Base-by-base conservation (phyloP, 163 green algal species). In the Scenedesmus sp. region DNA sequence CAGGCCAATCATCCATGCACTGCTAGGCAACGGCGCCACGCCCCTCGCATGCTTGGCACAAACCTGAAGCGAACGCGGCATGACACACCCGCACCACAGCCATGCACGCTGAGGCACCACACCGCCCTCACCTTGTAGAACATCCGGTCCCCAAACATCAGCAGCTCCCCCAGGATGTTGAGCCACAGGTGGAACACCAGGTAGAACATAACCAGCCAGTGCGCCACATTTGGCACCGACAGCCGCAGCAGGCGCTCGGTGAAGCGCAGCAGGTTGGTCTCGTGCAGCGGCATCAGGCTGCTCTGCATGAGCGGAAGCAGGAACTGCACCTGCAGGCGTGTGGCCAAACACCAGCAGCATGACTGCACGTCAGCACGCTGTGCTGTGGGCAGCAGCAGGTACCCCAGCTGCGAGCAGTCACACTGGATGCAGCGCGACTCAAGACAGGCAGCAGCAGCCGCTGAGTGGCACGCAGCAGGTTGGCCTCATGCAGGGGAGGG, bases 181-280 rank as follows among this genome's bases (percentile, higher is more conserved):
- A 99, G 96, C 95, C 95, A 98, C 1, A 99, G 88, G 91, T 99
- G 96, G 94, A 99, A 99, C 70, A 99, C 91, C 37, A 94, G 88
- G 87, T 93, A 95, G 91, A 95, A 95, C 83, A 92, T 93, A 37
- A 94, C 91, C 49, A 99, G 94, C 97, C 98, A 84, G 33, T 76
- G 43, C 2, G 37, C 85, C n/a, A 85, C 24, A 37, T 82, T 90
- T 7, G 73, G 85, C 51, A 90, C 56, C 40, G 85, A 84, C 85
- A 84, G 72, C 49, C 85, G n/a, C 43, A 90, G 95, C 26, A 99
- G 87, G 44, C 97, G 95, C 95, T 99, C 97, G 15, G 95, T 88
- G 65, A 99, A 93, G 46, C 93, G 92, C 44, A 95, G 88, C 88
- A 93, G 95, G 90, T 97, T 89, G 83, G 93, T 92, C 90, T 94